Base-by-base conservation (phyloP, 1,284 basidiomycete genomes). In the Ustilago crameri region DNA sequence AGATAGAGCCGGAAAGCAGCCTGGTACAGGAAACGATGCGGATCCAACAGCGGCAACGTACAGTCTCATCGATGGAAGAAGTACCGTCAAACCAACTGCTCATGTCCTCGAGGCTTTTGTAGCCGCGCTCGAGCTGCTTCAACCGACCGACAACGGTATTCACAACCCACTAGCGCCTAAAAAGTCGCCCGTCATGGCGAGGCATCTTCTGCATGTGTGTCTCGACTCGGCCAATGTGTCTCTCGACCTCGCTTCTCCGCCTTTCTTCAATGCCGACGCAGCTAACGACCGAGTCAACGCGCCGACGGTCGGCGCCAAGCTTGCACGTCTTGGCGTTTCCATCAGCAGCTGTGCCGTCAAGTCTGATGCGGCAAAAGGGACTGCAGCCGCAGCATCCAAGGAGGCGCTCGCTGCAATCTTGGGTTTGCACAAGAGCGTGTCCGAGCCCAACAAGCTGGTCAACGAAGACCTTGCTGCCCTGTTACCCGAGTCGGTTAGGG, bases 301-400 rank as follows among this genome's bases (percentile, higher is more conserved):
- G 1, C 35, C 43, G 0, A 22, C 20, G 3, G 26, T 65, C 27
- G 59, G 70, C 18, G 37, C 42, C 27, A 51, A 37, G n/a, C 41
- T 73, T 5, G 70, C 65, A 2, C 38, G 40, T 1, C 44, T 62
- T 2, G 61, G 58, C 1, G 57, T 59, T 2, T 68, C 65, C 18
- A 54, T 73, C 34, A 73, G 50, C 35, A 68, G 60, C 35, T 68
- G 64, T 20, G 70, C 65, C 2, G 46, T 69, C 50, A 72, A 67
- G 37, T 9, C 50, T 2, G 48, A 51, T 4, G 26, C 48, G 0
- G 8, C 37, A 23, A 34, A 53, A n/a, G n/a, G n/a, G n/a, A n/a
- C n/a, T 15, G 26, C 46, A 2, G 48, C 40, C 9, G 18, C 50
- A 4, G 24, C 45, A 8, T 53, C 54, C 10, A 61, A 51, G 37